Percentiles rank a stretch among this genome's conserved stretches.
Conservation (phyloP, 129 eudicot species). For the Daucus carota region DNA sequence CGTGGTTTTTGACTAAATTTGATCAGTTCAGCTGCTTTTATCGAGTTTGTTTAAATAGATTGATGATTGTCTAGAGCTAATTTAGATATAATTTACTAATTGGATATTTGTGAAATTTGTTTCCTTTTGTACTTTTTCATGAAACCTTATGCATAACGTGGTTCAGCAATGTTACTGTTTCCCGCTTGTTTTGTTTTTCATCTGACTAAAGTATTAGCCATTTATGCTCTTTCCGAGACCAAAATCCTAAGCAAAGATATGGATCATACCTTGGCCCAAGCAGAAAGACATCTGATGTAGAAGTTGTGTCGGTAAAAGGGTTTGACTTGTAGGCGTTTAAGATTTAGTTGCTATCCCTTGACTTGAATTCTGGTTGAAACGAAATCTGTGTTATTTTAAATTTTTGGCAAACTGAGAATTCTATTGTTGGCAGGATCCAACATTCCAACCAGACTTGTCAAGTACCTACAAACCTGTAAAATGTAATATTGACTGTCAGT, state of each 20-base stretch:
- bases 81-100: not conserved
- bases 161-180: not conserved
- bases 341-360: not conserved
- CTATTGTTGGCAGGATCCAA: conserved; percentile 64
- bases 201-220: not conserved
- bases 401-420: not conserved
- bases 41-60: no score
- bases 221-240: not conserved
- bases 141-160: not conserved
- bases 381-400: not conserved
- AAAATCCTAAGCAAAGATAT: not conserved
- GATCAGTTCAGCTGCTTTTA: not conserved
- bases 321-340: not conserved
- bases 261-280: not conserved
- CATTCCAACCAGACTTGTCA: conserved; percentile 80
- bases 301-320: not conserved
- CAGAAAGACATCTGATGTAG: not conserved
- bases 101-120: not conserved
- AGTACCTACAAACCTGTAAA: conserved; percentile 69
- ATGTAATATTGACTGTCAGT: conserved; percentile 76
- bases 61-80: not conserved
- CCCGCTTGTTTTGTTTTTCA: not conserved
- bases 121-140: not conserved
- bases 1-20: no score
- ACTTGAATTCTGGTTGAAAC: not conserved